These are phyloP conservation scores for Rachicladosporium sp. DNA, from an alignment of 2,329 filamentous ascomycete genomes.

Conservation along the genomic window DNA sequence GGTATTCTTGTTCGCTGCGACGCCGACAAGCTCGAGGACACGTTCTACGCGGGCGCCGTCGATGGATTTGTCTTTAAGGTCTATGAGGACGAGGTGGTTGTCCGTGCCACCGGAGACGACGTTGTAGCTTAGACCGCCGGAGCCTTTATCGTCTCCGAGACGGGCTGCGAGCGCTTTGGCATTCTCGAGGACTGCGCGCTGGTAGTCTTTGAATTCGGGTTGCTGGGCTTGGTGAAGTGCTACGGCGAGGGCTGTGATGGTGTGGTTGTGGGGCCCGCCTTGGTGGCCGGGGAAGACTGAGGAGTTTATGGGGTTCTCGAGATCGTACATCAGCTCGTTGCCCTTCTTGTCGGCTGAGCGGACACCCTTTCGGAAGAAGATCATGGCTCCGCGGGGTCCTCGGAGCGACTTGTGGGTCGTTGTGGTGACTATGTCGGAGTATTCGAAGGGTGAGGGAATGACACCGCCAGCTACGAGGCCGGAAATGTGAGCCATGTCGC, in stretches of 20 bases:
- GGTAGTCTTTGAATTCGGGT: constrained; percentile 84
- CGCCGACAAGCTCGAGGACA: constrained; percentile 92
- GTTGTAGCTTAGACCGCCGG: constrained; percentile 57
- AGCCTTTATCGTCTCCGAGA: constrained; percentile 55
- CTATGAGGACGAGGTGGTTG: constrained; percentile 88
- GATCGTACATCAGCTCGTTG: constrained; percentile 76
- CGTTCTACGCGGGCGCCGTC: constrained; percentile 93
- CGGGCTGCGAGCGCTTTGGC: constrained; percentile 71
- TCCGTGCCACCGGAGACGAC: constrained; percentile 91
- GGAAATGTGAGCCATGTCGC: constrained; percentile 96
- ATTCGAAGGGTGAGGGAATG: constrained; percentile 76
- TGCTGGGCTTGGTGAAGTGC: constrained; percentile 87
- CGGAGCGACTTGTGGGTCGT: constrained; percentile 96
- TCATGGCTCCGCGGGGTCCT: constrained; percentile 90
- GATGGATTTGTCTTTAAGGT: constrained; percentile 77
- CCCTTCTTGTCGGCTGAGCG: constrained; percentile 72
- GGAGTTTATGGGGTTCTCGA: constrained; percentile 86
- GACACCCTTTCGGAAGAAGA: constrained; percentile 94
- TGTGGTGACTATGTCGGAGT: constrained; percentile 90
- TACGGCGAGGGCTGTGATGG: constrained; percentile 88
- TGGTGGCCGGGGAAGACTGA: constrained; percentile 98
- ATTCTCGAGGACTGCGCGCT: constrained; percentile 80
- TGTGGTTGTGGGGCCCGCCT: constrained; percentile 97
- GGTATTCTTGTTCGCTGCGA: constrained; percentile 99
- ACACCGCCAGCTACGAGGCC: constrained; percentile 87